Evolutionary conservation across 2,329 filamentous ascomycete species (phyloP).

Genomic region (Camillea tinctor): DNA sequence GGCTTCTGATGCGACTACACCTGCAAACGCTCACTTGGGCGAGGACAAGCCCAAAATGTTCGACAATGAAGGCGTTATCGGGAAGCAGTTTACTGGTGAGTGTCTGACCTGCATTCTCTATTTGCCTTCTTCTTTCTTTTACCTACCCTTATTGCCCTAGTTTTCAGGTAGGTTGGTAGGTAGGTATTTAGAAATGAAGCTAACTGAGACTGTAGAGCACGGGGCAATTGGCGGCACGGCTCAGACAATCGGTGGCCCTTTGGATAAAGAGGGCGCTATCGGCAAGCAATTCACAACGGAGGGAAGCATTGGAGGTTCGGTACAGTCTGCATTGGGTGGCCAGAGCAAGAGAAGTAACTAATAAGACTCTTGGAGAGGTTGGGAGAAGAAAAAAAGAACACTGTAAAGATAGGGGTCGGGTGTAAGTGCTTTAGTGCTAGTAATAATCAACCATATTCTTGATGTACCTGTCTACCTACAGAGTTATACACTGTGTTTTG

Average conservation of each 20-base stretch:
- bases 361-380: not conserved
- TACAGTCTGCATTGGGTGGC: conserved; percentile 46
- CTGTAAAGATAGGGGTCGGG: not conserved
- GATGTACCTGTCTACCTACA: too few species aligned
- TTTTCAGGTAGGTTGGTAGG: not conserved
- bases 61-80: conserved; percentile 49
- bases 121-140: not conserved
- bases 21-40: conserved; percentile 31
- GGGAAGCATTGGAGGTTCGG: conserved; percentile 51
- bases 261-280: conserved; percentile 50
- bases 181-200: not conserved
- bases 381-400: too few species aligned
- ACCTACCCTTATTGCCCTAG: not conserved
- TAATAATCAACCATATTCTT: too few species aligned
- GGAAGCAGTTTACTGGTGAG: conserved; percentile 55
- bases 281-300: conserved; percentile 56
- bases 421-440: not conserved
- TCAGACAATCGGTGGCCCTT: conserved; percentile 49
- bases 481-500: too few species aligned
- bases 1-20: conserved; percentile 28
- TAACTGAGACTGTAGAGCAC: conserved; percentile 31
- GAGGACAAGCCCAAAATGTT: conserved; percentile 40
- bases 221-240: conserved; percentile 51
- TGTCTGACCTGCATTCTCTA: not conserved
- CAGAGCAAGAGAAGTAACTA: conserved; percentile 33